Base-by-base conservation (phyloP, 345 rosid genomes). In the Chamaenerion angustifolium region DNA sequence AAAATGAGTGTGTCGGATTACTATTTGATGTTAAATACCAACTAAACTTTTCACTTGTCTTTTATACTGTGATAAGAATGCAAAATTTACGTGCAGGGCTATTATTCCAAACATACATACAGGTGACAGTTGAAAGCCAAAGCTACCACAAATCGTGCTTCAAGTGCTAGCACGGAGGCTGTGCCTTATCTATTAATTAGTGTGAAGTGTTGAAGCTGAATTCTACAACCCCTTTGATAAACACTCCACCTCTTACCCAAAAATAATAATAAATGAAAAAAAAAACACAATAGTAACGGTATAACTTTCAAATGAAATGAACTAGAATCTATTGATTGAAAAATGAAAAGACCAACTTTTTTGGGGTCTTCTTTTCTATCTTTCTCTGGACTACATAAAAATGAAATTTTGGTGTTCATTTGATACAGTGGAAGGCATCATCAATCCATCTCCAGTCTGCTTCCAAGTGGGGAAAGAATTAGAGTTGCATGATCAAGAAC, bases 81-180 rank as follows among this genome's bases (percentile, higher is more conserved):
- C n/a, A n/a, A n/a, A n/a, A n/a, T n/a, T n/a, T n/a, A n/a, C n/a
- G n/a, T n/a, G n/a, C n/a, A n/a, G n/a, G n/a, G n/a, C n/a, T n/a
- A n/a, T n/a, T n/a, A 15, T 18, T 46, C 8, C 13, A 25, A 27
- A 42, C 4, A 55, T 57, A 43, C 10, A 12, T 52, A n/a, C 71
- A 80, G 98, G 94, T 90, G 27, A 88, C 93, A 10, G 95, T 90
- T 62, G 98, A 90, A 61, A 71, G 81, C 54, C 94, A 73, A 49
- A 70, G 83, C 9, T 90, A 90, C 70, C 96, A 86, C 69, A 90
- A 90, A 56, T 74, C 96, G 18, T 90, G 98, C 63, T 92, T 92
- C 80, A 92, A 74, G 62, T 92, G 98, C 78, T 83, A 85, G 7
- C 96, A 86, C 12, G 95, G 98, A 51, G 96, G 98, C 15, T 90